phyloP scores from a whole-genome alignment of 306 rosid genomes.

The Sindora glabra region DNA sequence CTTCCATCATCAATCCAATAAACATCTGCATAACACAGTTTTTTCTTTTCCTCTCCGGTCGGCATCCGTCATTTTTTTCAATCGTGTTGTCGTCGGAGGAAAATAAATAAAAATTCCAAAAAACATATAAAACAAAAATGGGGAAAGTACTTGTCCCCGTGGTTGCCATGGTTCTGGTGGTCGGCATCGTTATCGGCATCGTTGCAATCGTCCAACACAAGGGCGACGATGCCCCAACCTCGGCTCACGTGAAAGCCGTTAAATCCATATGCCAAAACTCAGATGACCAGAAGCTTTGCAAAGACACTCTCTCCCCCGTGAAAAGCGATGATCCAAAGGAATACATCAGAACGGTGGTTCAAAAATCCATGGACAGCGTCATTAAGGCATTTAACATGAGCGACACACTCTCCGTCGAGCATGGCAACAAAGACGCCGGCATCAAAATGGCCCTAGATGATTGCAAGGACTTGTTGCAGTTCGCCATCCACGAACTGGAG shows the following conservation, averaged over 20 bases:
- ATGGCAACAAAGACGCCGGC: neutral
- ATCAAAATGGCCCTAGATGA: slow-evolving; percentile 46
- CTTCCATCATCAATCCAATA: no score
- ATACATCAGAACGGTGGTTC: slow-evolving; percentile 26
- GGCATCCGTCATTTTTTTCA: no score
- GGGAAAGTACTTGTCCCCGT: slow-evolving; percentile 28
- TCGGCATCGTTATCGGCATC: slow-evolving; percentile 51
- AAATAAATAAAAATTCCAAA: neutral
- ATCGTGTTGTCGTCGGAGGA: no score
- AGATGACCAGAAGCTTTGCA: slow-evolving; percentile 31
- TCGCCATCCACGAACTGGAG: slow-evolving; percentile 32
- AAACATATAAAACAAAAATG: slow-evolving; percentile 14
- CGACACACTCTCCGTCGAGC: slow-evolving; percentile 16
- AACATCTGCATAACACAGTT: no score
- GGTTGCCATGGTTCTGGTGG: slow-evolving; percentile 44
- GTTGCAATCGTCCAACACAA: slow-evolving; percentile 26
- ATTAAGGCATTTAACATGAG: slow-evolving; percentile 39
- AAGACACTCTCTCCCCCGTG: slow-evolving; percentile 9
- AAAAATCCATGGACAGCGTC: slow-evolving; percentile 21
- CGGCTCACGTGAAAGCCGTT: slow-evolving; percentile 30
- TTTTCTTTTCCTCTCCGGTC: no score
- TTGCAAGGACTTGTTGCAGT: slow-evolving; percentile 50
- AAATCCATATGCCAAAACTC: slow-evolving; percentile 21
- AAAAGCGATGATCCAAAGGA: slow-evolving; percentile 30
- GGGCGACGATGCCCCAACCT: neutral